Percentiles rank a stretch among this genome's conserved stretches.
Evolutionary conservation across 345 rosid genomes (phyloP).

Genomic region (Toxicodendron radicans): DNA sequence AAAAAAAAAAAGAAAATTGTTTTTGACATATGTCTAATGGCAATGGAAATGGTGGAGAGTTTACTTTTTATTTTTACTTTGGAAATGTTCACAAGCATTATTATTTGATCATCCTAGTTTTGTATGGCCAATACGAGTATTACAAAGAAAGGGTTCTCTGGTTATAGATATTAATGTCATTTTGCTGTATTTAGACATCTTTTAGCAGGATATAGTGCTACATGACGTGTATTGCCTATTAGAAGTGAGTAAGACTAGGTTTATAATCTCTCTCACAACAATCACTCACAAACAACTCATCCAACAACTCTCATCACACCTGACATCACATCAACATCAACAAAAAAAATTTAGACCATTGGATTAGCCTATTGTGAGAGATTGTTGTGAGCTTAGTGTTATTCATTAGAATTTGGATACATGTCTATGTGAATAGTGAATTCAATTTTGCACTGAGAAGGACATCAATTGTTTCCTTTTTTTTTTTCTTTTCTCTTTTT

Average conservation of each 20-base stretch:
- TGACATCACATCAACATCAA: no score
- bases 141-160: background rate
- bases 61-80: background rate
- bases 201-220: background rate
- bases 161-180: background rate
- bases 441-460: background rate
- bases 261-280: no score
- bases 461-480: background rate
- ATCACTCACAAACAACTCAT: no score
- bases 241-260: no score
- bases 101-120: background rate
- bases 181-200: background rate
- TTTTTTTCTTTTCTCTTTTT: background rate
- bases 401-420: background rate
- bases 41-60: background rate
- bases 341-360: no score
- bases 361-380: no score
- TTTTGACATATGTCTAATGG: slow-evolving; percentile 8
- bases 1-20: background rate
- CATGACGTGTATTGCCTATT: background rate
- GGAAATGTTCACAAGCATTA: background rate
- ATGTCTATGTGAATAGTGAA: background rate
- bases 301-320: no score
- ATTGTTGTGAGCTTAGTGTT: no score
- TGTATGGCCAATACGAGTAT: background rate